Evolutionary conservation across 2,329 filamentous ascomycete species (phyloP).

Genomic region (Diaporthe citriasiana): DNA sequence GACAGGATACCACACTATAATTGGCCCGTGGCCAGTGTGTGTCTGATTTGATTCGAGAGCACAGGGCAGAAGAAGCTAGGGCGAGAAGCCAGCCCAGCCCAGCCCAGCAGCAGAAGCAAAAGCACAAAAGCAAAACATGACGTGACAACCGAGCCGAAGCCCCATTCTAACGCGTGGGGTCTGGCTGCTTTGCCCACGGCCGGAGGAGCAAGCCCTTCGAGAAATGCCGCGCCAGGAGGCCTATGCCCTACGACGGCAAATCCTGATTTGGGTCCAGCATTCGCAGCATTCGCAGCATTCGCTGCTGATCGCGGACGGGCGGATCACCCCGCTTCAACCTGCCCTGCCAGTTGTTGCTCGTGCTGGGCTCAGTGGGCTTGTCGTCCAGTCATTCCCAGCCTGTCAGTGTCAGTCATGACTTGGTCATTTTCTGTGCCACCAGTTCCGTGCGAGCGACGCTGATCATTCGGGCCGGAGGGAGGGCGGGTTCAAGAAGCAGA

Average conservation of each 20-base stretch:
- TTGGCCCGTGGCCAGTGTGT: neutral
- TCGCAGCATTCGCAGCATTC: too few relatives aligned
- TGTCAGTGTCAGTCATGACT: conserved; percentile 28
- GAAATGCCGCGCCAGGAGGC: conserved; percentile 26
- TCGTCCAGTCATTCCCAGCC: conserved; percentile 4
- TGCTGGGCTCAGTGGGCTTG: too few relatives aligned
- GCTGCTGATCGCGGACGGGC: conserved; percentile 27
- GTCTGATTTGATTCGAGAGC: neutral
- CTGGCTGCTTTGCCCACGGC: neutral
- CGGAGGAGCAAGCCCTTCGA: conserved; percentile 16
- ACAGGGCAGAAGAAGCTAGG: conserved; percentile 14
- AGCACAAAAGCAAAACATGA: conserved; percentile 20
- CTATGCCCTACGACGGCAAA: conserved; percentile 32
- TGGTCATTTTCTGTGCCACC: neutral
- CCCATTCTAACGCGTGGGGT: conserved; percentile 16
- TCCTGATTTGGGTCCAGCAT: conserved; percentile 23
- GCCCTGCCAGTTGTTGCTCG: neutral
- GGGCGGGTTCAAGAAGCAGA: neutral
- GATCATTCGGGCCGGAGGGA: conserved; percentile 27
- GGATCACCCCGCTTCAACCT: conserved; percentile 25
- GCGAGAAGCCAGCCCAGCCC: neutral
- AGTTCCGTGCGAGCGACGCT: conserved; percentile 10
- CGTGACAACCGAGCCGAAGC: conserved; percentile 15
- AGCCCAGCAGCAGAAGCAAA: neutral
- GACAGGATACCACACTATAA: neutral